phyloP scores from a whole-genome alignment of 345 rosid genomes.

The Boechera stricta region DNA sequence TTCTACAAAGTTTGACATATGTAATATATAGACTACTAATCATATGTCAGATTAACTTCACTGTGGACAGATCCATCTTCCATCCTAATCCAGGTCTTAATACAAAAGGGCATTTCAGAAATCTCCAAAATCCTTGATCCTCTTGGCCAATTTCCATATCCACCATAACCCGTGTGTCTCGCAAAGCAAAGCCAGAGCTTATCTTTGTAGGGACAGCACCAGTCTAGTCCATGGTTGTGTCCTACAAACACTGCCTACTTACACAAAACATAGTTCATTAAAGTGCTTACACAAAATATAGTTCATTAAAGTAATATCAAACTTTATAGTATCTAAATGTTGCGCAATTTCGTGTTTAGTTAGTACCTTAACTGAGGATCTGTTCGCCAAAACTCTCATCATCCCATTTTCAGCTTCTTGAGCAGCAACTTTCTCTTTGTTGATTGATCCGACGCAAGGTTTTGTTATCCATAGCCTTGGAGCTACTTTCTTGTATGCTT shows the following conservation, averaged over 20 bases:
- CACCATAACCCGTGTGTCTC: conserved; percentile 86
- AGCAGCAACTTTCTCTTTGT: conserved; percentile 75
- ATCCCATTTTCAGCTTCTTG: conserved; percentile 82
- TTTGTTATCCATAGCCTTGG: conserved; percentile 55
- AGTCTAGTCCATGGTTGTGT: conserved; percentile 93
- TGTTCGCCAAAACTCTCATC: conserved; percentile 59
- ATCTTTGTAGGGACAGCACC: conserved; percentile 80
- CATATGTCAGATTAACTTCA: conserved; percentile 53
- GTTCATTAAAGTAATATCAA: not conserved
- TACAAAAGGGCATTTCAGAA: conserved; percentile 58
- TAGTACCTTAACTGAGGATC: conserved; percentile 78
- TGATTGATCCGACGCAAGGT: conserved; percentile 90
- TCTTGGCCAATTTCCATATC: conserved; percentile 84
- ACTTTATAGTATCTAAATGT: not conserved
- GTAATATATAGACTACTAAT: conserved; percentile 6
- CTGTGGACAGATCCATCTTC: conserved; percentile 73
- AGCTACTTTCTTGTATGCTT: conserved; percentile 77
- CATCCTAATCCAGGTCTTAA: conserved; percentile 93
- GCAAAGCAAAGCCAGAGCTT: conserved; percentile 95
- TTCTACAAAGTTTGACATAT: conserved; percentile 13
- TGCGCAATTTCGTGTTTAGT: not conserved
- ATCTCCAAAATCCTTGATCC: conserved; percentile 87
- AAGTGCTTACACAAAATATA: not conserved
- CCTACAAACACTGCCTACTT: conserved; percentile 87
- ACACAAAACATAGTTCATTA: not conserved